Evolutionary conservation across 306 rosid species (phyloP), one percentile per base, ranked within the genome.

Genomic region (Leucaena leucocephala): DNA sequence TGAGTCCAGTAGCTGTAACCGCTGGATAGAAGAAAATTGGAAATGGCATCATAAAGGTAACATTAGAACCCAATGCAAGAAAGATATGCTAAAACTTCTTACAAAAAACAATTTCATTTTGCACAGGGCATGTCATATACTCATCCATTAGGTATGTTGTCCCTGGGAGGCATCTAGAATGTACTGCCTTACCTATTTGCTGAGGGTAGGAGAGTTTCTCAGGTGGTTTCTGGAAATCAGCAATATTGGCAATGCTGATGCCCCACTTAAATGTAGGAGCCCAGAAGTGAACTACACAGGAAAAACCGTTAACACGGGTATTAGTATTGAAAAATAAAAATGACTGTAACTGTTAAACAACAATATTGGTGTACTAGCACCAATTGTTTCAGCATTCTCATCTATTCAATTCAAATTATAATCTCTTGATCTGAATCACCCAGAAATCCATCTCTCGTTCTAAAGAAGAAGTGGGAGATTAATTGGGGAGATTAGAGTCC

Each of bases 261-360:
- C 99, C 94, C 99, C 98, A 95, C 83, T 95, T 95, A 78, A 95
- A 91, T n/a, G 99, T 93, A 7, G 98, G 99, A 75, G 99, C 98
- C 99, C 99, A 93, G 71, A 95, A 95, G 82, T 91, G 98, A 93
- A 95, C 98, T 95, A 91, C 83, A 83, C 66, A 68, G 62, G 46
- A 39, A 59, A 59, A 84, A 8, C 45, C 33, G 48, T 73, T 63
- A 15, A 74, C 44, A 67, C 75, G 72, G 34, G 87, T 49, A 77
- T 43, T 9, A 58, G 38, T 52, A 59, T 27, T 10, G 59, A 54
- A 44, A 68, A n/a, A 50, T 27, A 27, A 27, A 42, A 6, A 42
- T 42, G 11, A 42, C 0, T 1, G 45, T 42, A 42, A 8, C 45
- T 42, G 45, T 10, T 8, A 42, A 27, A 42, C 27, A 27, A 10